Percentiles rank a stretch among this genome's conserved stretches.
Evolutionary conservation across 2,329 filamentous ascomycete genomes (phyloP).

Genomic region (Madurella mycetomatis): DNA sequence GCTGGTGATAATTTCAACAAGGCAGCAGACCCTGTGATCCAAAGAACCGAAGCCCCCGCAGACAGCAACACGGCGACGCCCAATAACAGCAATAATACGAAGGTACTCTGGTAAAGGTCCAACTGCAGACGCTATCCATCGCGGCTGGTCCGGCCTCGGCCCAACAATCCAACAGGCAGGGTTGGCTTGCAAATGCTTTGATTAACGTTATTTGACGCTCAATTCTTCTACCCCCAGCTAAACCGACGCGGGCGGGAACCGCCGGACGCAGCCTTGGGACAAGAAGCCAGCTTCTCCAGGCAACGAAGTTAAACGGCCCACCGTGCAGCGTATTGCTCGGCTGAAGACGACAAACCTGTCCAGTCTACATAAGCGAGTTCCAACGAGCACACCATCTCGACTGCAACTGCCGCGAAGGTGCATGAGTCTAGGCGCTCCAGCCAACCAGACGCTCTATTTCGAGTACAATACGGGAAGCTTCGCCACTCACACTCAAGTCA

Average conservation of each 20-base stretch:
- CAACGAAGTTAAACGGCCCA: slow-evolving; percentile 4
- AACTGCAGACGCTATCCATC: too few relatives aligned
- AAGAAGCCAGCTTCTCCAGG: slow-evolving; percentile 1
- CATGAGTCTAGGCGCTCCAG: slow-evolving; percentile 18
- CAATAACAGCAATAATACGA: neutral
- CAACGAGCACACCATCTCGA: slow-evolving; percentile 15
- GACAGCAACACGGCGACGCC: neutral
- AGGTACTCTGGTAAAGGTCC: too few relatives aligned
- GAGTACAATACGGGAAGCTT: slow-evolving; percentile 14
- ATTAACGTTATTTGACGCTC: too few relatives aligned
- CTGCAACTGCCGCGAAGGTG: slow-evolving; percentile 20
- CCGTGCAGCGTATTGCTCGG: slow-evolving; percentile 8
- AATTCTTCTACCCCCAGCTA: too few relatives aligned
- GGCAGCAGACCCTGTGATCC: neutral
- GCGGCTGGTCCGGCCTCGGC: too few relatives aligned
- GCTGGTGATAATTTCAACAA: slow-evolving; percentile 2
- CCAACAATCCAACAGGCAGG: too few relatives aligned
- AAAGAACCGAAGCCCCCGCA: too few relatives aligned
- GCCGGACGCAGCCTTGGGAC: neutral
- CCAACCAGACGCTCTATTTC: slow-evolving; percentile 20
- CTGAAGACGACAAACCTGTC: neutral
- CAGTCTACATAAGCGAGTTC: neutral
- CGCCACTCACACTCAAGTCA: slow-evolving; percentile 6
- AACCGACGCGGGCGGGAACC: neutral
- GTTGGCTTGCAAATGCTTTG: too few relatives aligned